phyloP scores from a whole-genome alignment of 192 early-diverging fungal genomes.

The Linnemannia elongata region DNA sequence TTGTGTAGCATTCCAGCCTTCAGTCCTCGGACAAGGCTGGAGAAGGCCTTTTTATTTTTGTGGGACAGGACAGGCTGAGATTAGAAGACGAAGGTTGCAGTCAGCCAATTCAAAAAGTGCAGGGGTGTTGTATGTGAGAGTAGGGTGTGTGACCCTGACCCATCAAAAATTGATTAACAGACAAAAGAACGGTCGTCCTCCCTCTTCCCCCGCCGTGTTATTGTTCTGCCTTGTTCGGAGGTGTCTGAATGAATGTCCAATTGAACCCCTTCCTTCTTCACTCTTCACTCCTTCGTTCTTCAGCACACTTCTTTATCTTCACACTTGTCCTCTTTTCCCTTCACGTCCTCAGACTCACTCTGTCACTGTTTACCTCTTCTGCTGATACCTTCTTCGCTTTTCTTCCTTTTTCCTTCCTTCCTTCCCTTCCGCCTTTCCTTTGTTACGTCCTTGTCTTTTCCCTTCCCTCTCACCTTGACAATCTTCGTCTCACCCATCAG shows the following conservation, averaged over 20 bases:
- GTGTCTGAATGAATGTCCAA: background rate
- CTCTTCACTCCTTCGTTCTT: no score
- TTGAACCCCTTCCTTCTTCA: no score
- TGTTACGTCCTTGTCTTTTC: background rate
- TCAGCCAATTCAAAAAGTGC: background rate
- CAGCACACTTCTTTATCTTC: background rate
- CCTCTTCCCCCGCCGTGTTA: background rate
- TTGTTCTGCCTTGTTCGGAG: background rate
- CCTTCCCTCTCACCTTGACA: background rate
- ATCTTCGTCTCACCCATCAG: background rate
- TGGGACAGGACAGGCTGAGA: background rate
- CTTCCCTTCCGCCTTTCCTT: background rate
- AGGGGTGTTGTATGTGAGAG: background rate
- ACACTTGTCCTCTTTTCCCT: background rate
- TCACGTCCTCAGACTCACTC: background rate
- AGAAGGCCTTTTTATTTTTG: background rate
- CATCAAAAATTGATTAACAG: background rate
- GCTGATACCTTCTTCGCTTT: background rate
- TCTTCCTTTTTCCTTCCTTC: background rate
- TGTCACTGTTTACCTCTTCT: background rate
- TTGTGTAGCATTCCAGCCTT: background rate
- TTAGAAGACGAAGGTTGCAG: background rate
- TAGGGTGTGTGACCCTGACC: constrained; percentile 8
- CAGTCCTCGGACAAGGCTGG: background rate
- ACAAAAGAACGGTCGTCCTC: background rate